Evolutionary conservation across 176 grass and related monocot genomes (phyloP).

Genomic region (Hsuehochloa calcarea): DNA sequence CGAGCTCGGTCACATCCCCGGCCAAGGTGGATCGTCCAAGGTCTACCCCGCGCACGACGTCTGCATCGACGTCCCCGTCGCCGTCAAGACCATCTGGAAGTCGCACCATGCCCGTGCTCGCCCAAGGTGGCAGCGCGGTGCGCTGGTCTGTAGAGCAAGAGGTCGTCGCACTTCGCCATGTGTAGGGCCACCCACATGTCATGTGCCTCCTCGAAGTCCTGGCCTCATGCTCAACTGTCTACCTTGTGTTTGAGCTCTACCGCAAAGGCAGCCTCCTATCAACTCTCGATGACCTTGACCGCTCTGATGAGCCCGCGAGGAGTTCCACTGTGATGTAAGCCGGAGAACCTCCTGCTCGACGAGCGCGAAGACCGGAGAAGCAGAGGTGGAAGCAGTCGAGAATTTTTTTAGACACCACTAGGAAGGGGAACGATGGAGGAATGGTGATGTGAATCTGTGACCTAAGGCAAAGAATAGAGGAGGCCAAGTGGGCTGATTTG

Average conservation of each 20-base stretch:
- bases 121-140: neutral
- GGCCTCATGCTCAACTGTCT: slow-evolving; percentile 45
- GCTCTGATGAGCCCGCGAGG: neutral
- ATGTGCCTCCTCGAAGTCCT: slow-evolving; percentile 39
- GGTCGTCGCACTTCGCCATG: slow-evolving; percentile 17
- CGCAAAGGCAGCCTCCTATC: slow-evolving; percentile 23
- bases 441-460: too few species aligned
- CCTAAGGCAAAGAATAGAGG: too few species aligned
- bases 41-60: neutral
- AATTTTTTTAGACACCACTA: too few species aligned
- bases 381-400: too few species aligned
- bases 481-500: too few species aligned
- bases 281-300: slow-evolving; percentile 18
- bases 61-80: slow-evolving; percentile 4
- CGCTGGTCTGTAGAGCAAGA: neutral
- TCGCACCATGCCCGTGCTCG: neutral
- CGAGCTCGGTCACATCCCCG: too few species aligned
- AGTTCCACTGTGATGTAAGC: too few species aligned
- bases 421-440: too few species aligned
- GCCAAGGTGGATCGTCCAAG: too few species aligned
- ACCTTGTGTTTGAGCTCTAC: slow-evolving; percentile 47
- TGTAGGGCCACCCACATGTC: slow-evolving; percentile 24
- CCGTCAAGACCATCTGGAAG: slow-evolving; percentile 35
- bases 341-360: too few species aligned
- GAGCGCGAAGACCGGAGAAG: too few species aligned